phyloP scores from a whole-genome alignment of 306 rosid species.

The Trifolium pratense region DNA sequence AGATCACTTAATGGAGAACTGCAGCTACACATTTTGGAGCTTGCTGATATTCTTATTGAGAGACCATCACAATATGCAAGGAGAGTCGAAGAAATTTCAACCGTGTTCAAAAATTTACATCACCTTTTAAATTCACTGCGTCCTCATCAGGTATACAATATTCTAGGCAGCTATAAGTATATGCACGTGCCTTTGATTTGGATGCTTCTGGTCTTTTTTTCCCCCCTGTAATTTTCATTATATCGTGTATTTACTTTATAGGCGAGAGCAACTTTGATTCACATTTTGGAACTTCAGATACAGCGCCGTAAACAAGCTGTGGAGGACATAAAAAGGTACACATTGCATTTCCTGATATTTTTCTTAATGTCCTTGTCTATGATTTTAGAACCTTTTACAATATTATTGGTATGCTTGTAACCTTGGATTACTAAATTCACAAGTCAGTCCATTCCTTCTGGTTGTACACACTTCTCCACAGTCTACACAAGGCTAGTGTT shows the following conservation, averaged over 20 bases:
- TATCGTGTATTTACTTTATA: slow-evolving; percentile 41
- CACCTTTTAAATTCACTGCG: slow-evolving; percentile 90
- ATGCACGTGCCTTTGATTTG: slow-evolving; percentile 8
- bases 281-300: slow-evolving; percentile 88
- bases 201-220: slow-evolving; percentile 15
- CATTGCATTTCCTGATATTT: slow-evolving; percentile 7
- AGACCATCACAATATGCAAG: slow-evolving; percentile 95
- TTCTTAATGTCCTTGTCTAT: slow-evolving; percentile 3
- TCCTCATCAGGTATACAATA: slow-evolving; percentile 74
- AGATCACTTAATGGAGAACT: slow-evolving; percentile 85
- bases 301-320: slow-evolving; percentile 87
- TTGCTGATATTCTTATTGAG: slow-evolving; percentile 91
- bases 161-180: slow-evolving; percentile 11
- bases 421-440: background rate
- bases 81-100: slow-evolving; percentile 95
- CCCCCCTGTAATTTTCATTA: slow-evolving; percentile 10
- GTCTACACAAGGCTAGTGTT: background rate
- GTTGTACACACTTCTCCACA: background rate
- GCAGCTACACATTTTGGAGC: slow-evolving; percentile 87
- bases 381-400: slow-evolving; percentile 15
- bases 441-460: slow-evolving; percentile 24
- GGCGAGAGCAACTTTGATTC: slow-evolving; percentile 92
- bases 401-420: slow-evolving; percentile 1
- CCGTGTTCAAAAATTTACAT: slow-evolving; percentile 86
- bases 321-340: slow-evolving; percentile 90